Conservation (phyloP, 2,329 filamentous ascomycete species). For the Exophiala alcalophila region DNA sequence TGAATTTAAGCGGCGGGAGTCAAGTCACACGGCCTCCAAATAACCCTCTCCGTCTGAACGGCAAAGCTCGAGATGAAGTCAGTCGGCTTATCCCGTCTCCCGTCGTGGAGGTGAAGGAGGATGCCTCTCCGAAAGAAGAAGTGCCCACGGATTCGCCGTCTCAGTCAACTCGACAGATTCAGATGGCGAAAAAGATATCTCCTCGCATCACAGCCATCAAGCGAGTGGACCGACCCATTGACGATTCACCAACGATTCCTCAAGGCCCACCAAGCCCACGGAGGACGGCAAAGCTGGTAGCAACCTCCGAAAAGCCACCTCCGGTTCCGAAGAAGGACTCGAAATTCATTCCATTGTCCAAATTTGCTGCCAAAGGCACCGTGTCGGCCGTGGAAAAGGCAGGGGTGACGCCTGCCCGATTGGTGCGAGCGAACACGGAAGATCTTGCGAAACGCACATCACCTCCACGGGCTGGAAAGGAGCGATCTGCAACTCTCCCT, state of each 20-base stretch:
- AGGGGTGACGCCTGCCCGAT: slow-evolving; percentile 19
- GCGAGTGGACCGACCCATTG: slow-evolving; percentile 20
- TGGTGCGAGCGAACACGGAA: slow-evolving; percentile 22
- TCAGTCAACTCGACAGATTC: slow-evolving; percentile 5
- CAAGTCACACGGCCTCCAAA: slow-evolving; percentile 2
- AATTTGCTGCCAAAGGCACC: slow-evolving; percentile 28
- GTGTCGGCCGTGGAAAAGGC: slow-evolving; percentile 23
- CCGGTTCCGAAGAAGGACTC: slow-evolving; percentile 28
- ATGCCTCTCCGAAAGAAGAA: slow-evolving; percentile 22
- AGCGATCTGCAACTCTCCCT: slow-evolving; percentile 22
- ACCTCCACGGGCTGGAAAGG: slow-evolving; percentile 5
- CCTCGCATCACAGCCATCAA: slow-evolving; percentile 13
- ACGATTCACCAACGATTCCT: slow-evolving; percentile 27
- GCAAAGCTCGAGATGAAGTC: slow-evolving; percentile 18
- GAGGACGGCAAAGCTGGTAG: neutral
- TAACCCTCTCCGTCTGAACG: slow-evolving; percentile 2
- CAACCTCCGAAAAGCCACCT: slow-evolving; percentile 20
- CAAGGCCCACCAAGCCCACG: slow-evolving; percentile 17
- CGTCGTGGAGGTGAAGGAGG: slow-evolving; percentile 24
- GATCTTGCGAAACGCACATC: slow-evolving; percentile 1
- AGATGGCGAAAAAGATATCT: slow-evolving; percentile 4
- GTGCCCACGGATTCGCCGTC: slow-evolving; percentile 1
- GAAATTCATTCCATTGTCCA: slow-evolving; percentile 30
- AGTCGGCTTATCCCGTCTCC: slow-evolving; percentile 26
- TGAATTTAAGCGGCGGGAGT: neutral